Conservation (phyloP, 2,329 filamentous ascomycete genomes). For the Aspergillus candidus region DNA sequence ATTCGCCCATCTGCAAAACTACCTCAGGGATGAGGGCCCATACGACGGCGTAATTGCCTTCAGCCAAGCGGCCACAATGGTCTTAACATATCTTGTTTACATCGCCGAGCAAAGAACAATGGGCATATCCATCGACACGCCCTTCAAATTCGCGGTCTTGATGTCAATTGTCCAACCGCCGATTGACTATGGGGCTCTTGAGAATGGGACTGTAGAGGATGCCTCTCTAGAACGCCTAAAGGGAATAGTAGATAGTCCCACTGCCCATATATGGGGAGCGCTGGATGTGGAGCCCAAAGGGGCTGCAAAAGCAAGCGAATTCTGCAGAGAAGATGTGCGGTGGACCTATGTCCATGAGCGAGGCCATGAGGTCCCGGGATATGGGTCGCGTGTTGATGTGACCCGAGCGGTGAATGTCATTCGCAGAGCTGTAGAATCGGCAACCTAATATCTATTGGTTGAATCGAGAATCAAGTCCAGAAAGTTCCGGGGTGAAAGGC, state of each 20-base stretch:
- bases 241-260: conserved; percentile 9
- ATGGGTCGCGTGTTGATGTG: conserved; percentile 3
- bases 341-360: conserved; percentile 10
- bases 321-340: conserved; percentile 6
- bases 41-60: conserved; percentile 26
- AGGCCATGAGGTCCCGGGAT: conserved; percentile 11
- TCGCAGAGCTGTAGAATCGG: conserved; percentile 4
- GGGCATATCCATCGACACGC: conserved; percentile 2
- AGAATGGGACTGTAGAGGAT: neutral
- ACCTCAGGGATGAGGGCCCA: conserved; percentile 20
- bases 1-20: conserved; percentile 7
- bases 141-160: conserved; percentile 22
- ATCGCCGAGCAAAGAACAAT: conserved; percentile 3
- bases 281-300: conserved; percentile 1
- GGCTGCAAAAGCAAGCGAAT: conserved; percentile 2
- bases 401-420: conserved; percentile 7
- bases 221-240: neutral
- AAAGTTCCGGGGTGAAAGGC: too few relatives aligned
- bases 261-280: conserved; percentile 15
- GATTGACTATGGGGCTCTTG: conserved; percentile 2
- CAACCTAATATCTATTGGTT: too few relatives aligned
- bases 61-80: conserved; percentile 19
- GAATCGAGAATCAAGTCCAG: too few relatives aligned
- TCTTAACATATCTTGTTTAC: conserved; percentile 12
- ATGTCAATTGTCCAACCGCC: conserved; percentile 10